Base-by-base conservation (phyloP, 2,329 filamentous ascomycete genomes). In the Colletotrichum plurivorum region DNA sequence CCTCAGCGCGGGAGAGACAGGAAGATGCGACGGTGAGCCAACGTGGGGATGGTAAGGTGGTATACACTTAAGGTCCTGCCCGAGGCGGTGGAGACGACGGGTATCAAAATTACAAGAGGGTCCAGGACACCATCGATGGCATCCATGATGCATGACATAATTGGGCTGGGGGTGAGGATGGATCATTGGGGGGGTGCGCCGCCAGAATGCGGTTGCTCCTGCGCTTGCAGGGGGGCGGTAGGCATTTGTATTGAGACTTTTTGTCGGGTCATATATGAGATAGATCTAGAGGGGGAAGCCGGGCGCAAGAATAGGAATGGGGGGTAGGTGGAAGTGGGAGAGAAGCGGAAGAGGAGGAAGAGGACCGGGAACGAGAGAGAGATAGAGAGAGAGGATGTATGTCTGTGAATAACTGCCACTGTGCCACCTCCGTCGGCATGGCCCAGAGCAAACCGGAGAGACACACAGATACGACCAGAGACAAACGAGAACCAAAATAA, bases 101-200 rank as follows among this genome's bases (percentile, higher is more conserved):
- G 73, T 71, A 73, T 76, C 72, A 75, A 78, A 77, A 78, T 78
- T 76, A 77, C 73, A 76, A 73, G 76, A 79, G 74, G 77, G 73
- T 74, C 77, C 72, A 77, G 76, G 76, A 80, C 79, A 76, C 73
- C 73, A 62, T 71, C 73, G 73, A 76, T 76, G 69, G 45, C 18
- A n/a, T 16, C 73, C 73, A 76, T 76, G 78, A 79, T 79, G 81
- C 82, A 83, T 83, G 82, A 82, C 81, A 84, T 83, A 83, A 83
- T 83, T 82, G 73, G 69, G 73, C 72, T 67, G 73, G 73, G 76
- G 73, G 63, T 67, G 70, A 43, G 41, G 60, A 58, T 12, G 55
- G 22, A 56, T 66, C 62, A 63, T 61, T 36, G 63, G 68, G 63
- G 61, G 63, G 52, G 59, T 66, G 52, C 49, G 49, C 41, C 53